Evolutionary conservation across 495 filamentous ascomycete genomes (phyloP), one percentile per base, ranked within the genome.

Genomic region (Xeromyces bisporus): DNA sequence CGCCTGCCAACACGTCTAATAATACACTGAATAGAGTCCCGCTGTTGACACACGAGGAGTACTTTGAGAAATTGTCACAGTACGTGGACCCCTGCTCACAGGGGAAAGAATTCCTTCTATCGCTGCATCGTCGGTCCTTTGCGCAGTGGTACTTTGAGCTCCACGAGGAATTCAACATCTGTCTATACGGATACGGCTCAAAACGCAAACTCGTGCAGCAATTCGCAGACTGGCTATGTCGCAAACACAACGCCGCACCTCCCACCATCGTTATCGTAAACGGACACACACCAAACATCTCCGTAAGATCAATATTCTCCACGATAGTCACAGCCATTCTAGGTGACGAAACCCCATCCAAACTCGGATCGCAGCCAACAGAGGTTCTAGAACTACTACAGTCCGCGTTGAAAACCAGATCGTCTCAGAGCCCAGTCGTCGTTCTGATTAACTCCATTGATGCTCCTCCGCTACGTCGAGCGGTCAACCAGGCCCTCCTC

Each of bases 121-220:
- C 75, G 12, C 58, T 92, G 14, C 86, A 96, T 48, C 64, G 68
- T 26, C 70, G 76, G 24, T 80, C 77, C 10, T 96, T 93, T 48
- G 66, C 75, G 8, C 89, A 96, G 48, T 97, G 89, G 89, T 53
- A 64, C 10, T 97, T 96, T 42, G 91, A 97, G 56, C 68, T 96
- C 13, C 66, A 72, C 20, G 73, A 93, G 47, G 76, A 75, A 25
- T 96, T 93, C 62, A 92, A 79, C 47, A 65, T 93, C 34, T 89
- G 91, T 42, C 55, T 94, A 2, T 93, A 87, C 47, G 89, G 89
- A 17, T 94, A 81, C 40, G 89, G 89, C 4, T 86, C 80, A 23
- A 97, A 96, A 46, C 66, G 80, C 8, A 57, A 58, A 8, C 72
- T 96, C 0, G 62, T 86, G 9, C 69, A 78, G 37, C 56, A 70